Conservation (phyloP, 176 grass and related monocot genomes). For the Oryza meyeriana region DNA sequence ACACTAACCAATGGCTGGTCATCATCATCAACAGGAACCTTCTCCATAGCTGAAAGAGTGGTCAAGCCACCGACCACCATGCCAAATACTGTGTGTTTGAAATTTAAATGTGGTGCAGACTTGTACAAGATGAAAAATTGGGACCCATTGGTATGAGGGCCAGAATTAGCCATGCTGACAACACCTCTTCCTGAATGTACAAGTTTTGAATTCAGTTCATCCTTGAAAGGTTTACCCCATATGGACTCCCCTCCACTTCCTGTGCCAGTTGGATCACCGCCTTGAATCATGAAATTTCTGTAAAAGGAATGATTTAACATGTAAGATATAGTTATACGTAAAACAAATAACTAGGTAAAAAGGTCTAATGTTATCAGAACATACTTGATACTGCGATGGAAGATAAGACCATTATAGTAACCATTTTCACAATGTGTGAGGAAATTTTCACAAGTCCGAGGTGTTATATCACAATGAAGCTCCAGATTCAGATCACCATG, state of each 20-base stretch:
- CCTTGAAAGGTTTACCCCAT: constrained; percentile 96
- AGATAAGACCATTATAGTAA: constrained; percentile 87
- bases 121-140: constrained; percentile 99
- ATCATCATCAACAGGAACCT: constrained; percentile 90
- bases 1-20: constrained; percentile 85
- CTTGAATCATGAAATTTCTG: constrained; percentile 99
- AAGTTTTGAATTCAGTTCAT: constrained; percentile 95
- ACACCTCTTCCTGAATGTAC: constrained; percentile 91
- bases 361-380: neutral
- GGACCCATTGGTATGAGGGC: constrained; percentile 88
- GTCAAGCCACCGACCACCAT: constrained; percentile 94
- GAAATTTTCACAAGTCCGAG: constrained; percentile 90
- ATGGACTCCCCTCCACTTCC: constrained; percentile 94
- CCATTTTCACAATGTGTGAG: constrained; percentile 97
- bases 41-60: constrained; percentile 84
- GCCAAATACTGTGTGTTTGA: constrained; percentile 94
- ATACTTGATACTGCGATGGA: constrained; percentile 94
- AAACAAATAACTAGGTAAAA: neutral
- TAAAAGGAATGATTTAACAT: constrained; percentile 5
- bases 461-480: constrained; percentile 96
- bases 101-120: constrained; percentile 89
- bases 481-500: constrained; percentile 96
- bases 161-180: constrained; percentile 95
- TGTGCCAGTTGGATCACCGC: constrained; percentile 92
- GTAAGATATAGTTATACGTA: neutral